Evolutionary conservation across 805 yeast species (phyloP).

Genomic region (Wickerhamomyces tratensis): DNA sequence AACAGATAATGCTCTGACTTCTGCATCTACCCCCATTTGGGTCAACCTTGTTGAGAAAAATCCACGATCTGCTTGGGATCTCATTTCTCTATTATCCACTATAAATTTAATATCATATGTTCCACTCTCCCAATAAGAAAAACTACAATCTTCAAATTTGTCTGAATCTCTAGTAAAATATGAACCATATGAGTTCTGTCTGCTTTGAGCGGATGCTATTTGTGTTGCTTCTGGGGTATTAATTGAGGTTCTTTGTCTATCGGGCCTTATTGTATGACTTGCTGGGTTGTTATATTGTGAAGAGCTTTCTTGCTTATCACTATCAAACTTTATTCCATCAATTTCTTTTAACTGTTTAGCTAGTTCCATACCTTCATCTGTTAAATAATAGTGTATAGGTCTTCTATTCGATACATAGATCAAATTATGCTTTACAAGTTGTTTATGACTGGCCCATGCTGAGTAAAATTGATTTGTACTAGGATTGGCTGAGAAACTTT

Average conservation of each 20-base stretch:
- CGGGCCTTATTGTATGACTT: constrained; percentile 7
- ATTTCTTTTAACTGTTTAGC: constrained; percentile 47
- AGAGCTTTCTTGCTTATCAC: constrained; percentile 3
- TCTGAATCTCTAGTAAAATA: no score
- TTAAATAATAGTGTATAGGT: constrained; percentile 51
- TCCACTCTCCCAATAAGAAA: constrained; percentile 49
- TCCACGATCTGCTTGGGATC: constrained; percentile 57
- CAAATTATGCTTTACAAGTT: constrained; percentile 49
- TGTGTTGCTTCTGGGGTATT: background rate
- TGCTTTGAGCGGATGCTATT: background rate
- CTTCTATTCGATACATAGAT: constrained; percentile 42
- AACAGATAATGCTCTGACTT: constrained; percentile 51
- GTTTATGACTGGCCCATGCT: constrained; percentile 68
- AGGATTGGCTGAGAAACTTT: constrained; percentile 51
- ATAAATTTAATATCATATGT: constrained; percentile 51
- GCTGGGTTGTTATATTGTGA: constrained; percentile 7
- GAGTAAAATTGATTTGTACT: constrained; percentile 54
- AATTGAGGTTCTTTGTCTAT: background rate
- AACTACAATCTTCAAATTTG: constrained; percentile 6
- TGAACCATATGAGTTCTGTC: no score
- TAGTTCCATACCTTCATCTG: constrained; percentile 58
- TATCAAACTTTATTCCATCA: constrained; percentile 26
- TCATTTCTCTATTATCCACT: constrained; percentile 76
- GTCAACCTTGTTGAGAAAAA: constrained; percentile 52
- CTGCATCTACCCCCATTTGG: constrained; percentile 38